phyloP scores from a whole-genome alignment of 1,284 basidiomycete genomes.

The Boletus semigastroideus region DNA sequence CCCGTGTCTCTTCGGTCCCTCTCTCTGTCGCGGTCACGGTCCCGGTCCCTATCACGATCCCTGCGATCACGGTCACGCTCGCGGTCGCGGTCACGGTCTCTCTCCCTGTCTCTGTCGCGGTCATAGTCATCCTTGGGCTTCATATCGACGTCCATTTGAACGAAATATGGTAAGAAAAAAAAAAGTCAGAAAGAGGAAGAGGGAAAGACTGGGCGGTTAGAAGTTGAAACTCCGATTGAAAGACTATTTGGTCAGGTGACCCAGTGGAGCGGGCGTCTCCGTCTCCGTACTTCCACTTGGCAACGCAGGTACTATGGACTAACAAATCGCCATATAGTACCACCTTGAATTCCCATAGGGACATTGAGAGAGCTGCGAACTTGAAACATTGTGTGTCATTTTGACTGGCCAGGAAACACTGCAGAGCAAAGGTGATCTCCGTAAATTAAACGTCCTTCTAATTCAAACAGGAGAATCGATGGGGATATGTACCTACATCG shows the following conservation, averaged over 20 bases:
- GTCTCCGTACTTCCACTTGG: too few species aligned
- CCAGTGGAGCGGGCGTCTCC: background rate
- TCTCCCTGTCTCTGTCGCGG: slow-evolving; percentile 45
- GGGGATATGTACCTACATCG: background rate
- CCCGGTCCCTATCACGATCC: slow-evolving; percentile 46
- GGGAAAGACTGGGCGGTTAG: slow-evolving; percentile 4
- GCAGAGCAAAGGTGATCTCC: background rate
- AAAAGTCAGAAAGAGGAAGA: slow-evolving; percentile 11
- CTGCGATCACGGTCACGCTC: slow-evolving; percentile 39
- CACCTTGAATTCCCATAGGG: too few species aligned
- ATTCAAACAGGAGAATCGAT: background rate
- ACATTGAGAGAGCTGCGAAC: too few species aligned
- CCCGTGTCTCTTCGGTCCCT: slow-evolving; percentile 56
- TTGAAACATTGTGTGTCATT: too few species aligned
- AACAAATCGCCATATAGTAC: background rate
- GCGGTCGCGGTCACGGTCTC: slow-evolving; percentile 45
- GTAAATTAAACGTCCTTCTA: background rate
- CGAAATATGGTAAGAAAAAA: background rate
- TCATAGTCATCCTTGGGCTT: slow-evolving; percentile 70
- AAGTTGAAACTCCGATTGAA: slow-evolving; percentile 23
- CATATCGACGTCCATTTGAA: slow-evolving; percentile 75
- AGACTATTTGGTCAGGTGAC: slow-evolving; percentile 19
- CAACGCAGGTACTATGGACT: background rate
- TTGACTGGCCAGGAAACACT: too few species aligned
- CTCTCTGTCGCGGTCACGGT: slow-evolving; percentile 42